Conservation (phyloP, 139 green algal species). For the Tetradesmus obliquus region DNA sequence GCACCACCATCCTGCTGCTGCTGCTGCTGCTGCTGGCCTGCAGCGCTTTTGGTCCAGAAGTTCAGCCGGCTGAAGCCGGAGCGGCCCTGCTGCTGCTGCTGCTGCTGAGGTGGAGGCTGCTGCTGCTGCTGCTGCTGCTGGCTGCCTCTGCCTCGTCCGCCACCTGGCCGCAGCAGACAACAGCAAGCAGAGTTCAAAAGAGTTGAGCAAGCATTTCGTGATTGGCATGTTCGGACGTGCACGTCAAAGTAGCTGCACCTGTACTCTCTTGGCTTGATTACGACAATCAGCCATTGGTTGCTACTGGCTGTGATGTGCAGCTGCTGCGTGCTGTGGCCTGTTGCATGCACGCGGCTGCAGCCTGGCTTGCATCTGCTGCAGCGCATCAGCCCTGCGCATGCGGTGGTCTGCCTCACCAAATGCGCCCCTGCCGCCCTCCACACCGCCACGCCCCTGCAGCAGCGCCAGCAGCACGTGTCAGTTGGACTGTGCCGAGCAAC, state of each 20-base stretch:
- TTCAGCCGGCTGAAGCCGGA: background rate
- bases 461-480: background rate
- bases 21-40: background rate
- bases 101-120: background rate
- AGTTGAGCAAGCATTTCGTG: background rate
- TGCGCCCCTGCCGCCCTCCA: background rate
- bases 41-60: background rate
- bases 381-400: background rate
- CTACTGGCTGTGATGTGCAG: background rate
- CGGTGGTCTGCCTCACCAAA: background rate
- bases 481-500: background rate
- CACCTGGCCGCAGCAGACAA: background rate
- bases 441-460: background rate
- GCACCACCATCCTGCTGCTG: background rate
- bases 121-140: slow-evolving; percentile 22
- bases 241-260: background rate
- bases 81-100: background rate
- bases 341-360: background rate
- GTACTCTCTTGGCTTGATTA: background rate
- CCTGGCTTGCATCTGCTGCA: background rate
- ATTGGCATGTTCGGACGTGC: background rate
- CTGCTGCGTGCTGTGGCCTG: background rate
- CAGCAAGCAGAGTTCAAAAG: background rate
- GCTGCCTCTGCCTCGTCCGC: background rate
- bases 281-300: background rate